Conservation (phyloP, 2,329 filamentous ascomycete species). For the Colletotrichum sansevieriae region DNA sequence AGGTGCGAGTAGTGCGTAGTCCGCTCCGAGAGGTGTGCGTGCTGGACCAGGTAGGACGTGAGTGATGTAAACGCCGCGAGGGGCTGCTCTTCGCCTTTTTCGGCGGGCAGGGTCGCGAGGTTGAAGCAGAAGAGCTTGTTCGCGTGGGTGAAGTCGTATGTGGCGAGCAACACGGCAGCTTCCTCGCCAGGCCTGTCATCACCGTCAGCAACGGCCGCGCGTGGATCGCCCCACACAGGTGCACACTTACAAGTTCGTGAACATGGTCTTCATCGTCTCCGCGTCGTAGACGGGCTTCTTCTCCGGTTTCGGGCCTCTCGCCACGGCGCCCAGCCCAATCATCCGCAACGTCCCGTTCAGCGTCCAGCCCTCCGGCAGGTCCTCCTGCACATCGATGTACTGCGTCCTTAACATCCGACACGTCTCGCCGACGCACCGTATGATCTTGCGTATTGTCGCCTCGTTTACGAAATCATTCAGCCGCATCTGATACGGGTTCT, state of each 20-base stretch:
- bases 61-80: constrained; percentile 88
- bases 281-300: constrained; percentile 73
- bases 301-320: constrained; percentile 75
- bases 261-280: constrained; percentile 86
- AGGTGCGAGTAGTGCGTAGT: constrained; percentile 87
- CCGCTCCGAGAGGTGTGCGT: constrained; percentile 86
- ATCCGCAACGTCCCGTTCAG: constrained; percentile 84
- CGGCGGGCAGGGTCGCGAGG: constrained; percentile 74
- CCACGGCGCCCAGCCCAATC: constrained; percentile 84
- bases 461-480: constrained; percentile 98
- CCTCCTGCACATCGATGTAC: constrained; percentile 90
- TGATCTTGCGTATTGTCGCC: constrained; percentile 83
- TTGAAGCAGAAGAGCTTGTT: constrained; percentile 96
- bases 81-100: constrained; percentile 77
- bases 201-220: constrained; percentile 39
- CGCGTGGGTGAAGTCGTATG: constrained; percentile 93
- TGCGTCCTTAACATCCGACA: constrained; percentile 77
- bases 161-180: constrained; percentile 83
- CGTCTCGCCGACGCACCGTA: constrained; percentile 79
- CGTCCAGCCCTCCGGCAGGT: constrained; percentile 90
- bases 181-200: constrained; percentile 78
- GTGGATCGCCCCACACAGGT: background rate
- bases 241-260: constrained; percentile 77
- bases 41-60: constrained; percentile 92
- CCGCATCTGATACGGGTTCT: constrained; percentile 93